Evolutionary conservation across 139 green algal genomes (phyloP).

Genomic region (Diplosphaera chodatii): DNA sequence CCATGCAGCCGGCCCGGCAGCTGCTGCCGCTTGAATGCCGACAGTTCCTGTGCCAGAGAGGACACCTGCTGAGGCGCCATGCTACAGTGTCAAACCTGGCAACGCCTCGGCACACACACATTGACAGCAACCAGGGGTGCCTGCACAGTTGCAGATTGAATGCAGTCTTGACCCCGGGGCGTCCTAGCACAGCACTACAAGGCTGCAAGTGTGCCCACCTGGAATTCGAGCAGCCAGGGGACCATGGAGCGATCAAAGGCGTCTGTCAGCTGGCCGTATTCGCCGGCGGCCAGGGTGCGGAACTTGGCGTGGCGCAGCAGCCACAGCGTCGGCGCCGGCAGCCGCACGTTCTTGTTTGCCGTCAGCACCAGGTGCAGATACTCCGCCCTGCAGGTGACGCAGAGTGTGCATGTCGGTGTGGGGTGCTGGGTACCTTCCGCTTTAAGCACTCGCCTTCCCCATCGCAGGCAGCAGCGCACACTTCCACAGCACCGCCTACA

Average conservation of each 20-base stretch:
- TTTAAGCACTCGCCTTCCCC: too few relatives aligned
- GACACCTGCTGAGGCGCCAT: neutral
- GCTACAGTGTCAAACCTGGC: too few relatives aligned
- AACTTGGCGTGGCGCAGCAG: conserved; percentile 49
- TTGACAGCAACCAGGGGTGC: too few relatives aligned
- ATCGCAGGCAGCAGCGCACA: neutral
- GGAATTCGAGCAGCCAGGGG: conserved; percentile 60
- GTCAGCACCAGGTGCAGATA: conserved; percentile 78
- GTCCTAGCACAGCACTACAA: too few relatives aligned
- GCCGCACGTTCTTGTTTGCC: neutral
- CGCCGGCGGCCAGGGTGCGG: neutral
- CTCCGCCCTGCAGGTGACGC: conserved; percentile 49
- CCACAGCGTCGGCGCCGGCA: neutral
- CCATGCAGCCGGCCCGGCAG: conserved; percentile 31
- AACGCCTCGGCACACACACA: too few relatives aligned
- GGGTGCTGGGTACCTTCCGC: too few relatives aligned
- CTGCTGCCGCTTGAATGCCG: conserved; percentile 22
- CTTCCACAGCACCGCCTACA: too few relatives aligned
- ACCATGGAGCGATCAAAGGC: conserved; percentile 50
- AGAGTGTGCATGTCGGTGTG: too few relatives aligned
- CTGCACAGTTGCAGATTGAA: too few relatives aligned
- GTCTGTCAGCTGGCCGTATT: conserved; percentile 67
- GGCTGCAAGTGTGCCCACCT: conserved; percentile 18
- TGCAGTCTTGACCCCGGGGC: too few relatives aligned
- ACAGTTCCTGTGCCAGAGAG: conserved; percentile 53